A percentile compares a stretch with the other conserved stretches of the same genome.
Evolutionary conservation across 768 basidiomycete genomes (phyloP).

Genomic region (Mycena metata): DNA sequence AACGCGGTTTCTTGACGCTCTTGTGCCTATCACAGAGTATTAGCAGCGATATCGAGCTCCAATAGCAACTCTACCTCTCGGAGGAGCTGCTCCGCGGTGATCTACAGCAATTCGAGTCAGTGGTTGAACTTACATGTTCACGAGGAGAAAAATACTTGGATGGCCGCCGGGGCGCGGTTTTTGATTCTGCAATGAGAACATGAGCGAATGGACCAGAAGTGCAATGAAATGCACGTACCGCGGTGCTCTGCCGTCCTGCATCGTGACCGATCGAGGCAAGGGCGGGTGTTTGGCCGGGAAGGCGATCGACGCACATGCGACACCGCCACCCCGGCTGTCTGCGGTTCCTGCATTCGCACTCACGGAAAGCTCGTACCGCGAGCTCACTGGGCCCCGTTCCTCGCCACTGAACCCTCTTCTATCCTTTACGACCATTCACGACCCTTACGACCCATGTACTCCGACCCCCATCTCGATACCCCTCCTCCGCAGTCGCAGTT

Average conservation of each 20-base stretch:
- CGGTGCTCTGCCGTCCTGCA: constrained; percentile 88
- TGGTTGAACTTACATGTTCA: constrained; percentile 11
- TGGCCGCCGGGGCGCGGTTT: constrained; percentile 94
- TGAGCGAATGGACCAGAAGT: constrained; percentile 17
- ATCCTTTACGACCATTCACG: constrained; percentile 36
- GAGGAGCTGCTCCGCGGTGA: constrained; percentile 97
- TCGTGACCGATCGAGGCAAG: constrained; percentile 43
- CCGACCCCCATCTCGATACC: constrained; percentile 60
- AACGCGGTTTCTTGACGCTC: constrained; percentile 95
- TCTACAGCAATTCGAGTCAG: constrained; percentile 61
- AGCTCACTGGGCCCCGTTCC: constrained; percentile 17
- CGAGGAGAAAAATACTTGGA: constrained; percentile 73
- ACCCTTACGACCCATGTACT: constrained; percentile 53
- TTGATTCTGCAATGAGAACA: constrained; percentile 75
- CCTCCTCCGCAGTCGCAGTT: constrained; percentile 67
- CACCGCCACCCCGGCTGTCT: background rate
- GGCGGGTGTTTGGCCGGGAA: constrained; percentile 11
- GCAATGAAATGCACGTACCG: constrained; percentile 57
- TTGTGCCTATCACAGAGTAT: constrained; percentile 76
- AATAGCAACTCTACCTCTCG: constrained; percentile 74
- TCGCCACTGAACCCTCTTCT: constrained; percentile 7
- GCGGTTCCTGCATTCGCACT: background rate
- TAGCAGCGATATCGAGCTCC: constrained; percentile 4
- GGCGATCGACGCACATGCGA: background rate
- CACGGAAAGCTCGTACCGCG: background rate